These are phyloP conservation scores for Talaromyces amestolkiae DNA, from an alignment of 2,329 filamentous ascomycete genomes.

Conservation along the genomic window DNA sequence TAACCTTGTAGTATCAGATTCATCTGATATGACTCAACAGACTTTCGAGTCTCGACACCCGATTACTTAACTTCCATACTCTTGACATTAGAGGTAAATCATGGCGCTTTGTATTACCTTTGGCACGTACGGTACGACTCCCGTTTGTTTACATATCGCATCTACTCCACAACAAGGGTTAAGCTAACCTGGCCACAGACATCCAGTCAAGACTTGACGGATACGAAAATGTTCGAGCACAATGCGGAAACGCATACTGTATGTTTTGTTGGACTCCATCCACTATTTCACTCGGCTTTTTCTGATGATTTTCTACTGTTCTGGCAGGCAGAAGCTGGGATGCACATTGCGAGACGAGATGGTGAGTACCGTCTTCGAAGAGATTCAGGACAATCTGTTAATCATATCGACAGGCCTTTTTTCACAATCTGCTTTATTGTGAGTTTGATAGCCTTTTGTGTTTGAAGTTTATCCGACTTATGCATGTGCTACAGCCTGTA, in stretches of 20 bases:
- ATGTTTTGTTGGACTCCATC: slow-evolving; percentile 21
- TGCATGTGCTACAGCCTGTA: slow-evolving; percentile 29
- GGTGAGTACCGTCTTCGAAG: slow-evolving; percentile 30
- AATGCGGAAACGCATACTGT: slow-evolving; percentile 45
- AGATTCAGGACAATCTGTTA: neutral
- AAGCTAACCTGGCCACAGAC: slow-evolving; percentile 29
- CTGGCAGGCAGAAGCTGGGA: slow-evolving; percentile 43
- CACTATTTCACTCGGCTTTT: neutral
- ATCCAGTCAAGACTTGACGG: slow-evolving; percentile 45
- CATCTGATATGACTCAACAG: neutral
- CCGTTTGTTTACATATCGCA: neutral
- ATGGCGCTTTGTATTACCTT: slow-evolving; percentile 47
- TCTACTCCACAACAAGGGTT: neutral
- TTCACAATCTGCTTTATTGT: slow-evolving; percentile 48
- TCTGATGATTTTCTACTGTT: neutral
- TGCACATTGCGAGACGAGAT: slow-evolving; percentile 44
- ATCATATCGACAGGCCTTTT: slow-evolving; percentile 35
- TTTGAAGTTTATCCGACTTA: slow-evolving; percentile 1
- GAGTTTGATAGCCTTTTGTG: slow-evolving; percentile 20
- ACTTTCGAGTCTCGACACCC: neutral
- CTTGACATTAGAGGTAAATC: slow-evolving; percentile 5
- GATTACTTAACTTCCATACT: neutral
- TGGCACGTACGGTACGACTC: slow-evolving; percentile 37
- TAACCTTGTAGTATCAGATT: neutral
- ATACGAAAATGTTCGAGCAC: slow-evolving; percentile 47